These are phyloP conservation scores for Scenedesmus sp. DNA, from an alignment of 163 green algal genomes.

Conservation along the genomic window DNA sequence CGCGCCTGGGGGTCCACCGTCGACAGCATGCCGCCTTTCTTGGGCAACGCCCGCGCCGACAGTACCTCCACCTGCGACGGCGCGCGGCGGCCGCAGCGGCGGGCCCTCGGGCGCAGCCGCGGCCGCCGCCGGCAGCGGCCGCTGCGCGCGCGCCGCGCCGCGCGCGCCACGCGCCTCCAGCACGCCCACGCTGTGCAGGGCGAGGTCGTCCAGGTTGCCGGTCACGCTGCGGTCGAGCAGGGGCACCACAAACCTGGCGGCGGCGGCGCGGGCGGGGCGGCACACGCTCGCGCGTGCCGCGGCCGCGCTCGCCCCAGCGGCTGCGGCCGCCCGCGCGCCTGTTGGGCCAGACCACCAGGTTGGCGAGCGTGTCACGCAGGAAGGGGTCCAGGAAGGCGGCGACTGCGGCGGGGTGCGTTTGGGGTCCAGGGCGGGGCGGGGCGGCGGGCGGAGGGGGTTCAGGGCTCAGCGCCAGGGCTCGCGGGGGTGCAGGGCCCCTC, in stretches of 20 bases:
- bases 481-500: too few species aligned
- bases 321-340: too few species aligned
- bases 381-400: slow-evolving; percentile 75
- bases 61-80: slow-evolving; percentile 33
- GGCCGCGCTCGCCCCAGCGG: too few species aligned
- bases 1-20: slow-evolving; percentile 33
- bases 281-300: background rate
- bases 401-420: too few species aligned
- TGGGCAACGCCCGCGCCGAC: slow-evolving; percentile 2
- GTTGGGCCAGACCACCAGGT: slow-evolving; percentile 75
- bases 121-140: background rate
- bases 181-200: slow-evolving; percentile 39
- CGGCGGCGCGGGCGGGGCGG: too few species aligned
- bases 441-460: slow-evolving; percentile 29
- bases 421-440: slow-evolving; percentile 36
- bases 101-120: background rate
- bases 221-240: slow-evolving; percentile 15
- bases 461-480: too few species aligned
- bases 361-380: slow-evolving; percentile 62
- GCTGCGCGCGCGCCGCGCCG: background rate
- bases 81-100: slow-evolving; percentile 1
- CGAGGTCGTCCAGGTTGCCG: slow-evolving; percentile 36
- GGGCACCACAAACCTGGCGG: slow-evolving; percentile 43
- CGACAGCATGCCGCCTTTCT: slow-evolving; percentile 12
- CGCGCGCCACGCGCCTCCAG: slow-evolving; percentile 10